Base-by-base conservation (phyloP, 108 stramenopile species). In the Phaeodactylum tricornutum region DNA sequence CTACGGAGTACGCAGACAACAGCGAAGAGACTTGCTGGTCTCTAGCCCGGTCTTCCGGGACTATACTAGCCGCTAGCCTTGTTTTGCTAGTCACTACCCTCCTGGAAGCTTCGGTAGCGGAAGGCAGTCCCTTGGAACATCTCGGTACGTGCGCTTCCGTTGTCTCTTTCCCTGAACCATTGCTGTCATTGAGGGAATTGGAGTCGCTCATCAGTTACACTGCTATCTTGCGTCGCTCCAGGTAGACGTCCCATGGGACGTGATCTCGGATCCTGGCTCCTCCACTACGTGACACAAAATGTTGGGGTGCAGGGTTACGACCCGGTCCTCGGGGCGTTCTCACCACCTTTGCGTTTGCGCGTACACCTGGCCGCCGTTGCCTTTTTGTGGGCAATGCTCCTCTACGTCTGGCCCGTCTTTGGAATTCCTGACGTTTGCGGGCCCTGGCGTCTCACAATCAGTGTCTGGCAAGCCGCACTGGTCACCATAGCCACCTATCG, bases 231-330 rank as follows among this genome's bases (percentile, higher is more conserved):
- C n/a, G n/a, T n/a, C n/a, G n/a, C n/a, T n/a, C n/a, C n/a, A n/a
- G n/a, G n/a, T n/a, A n/a, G n/a, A n/a, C n/a, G n/a, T n/a, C n/a
- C n/a, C n/a, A n/a, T n/a, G n/a, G n/a, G n/a, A n/a, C n/a, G n/a
- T n/a, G n/a, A n/a, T n/a, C 21, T 21, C 17, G 19, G 28, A 4
- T 5, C 21, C 27, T 23, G 4, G 19, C 44, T 45, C 15, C 2
- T 34, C 12, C 33, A 12, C 12, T 34, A 34, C 33, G 33, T 12
- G 33, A 34, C 12, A 11, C 33, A 12, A 34, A 34, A 34, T 34
- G 33, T 67, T 19, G 85, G 80, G 14, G 59, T 80, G 33, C 16
- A 48, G 31, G 85, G 85, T 7, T 87, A 82, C 45, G 85, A 87
- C 69, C 52, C 75, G 5, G 73, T 71, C 34, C 53, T 69, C 30